Percentiles rank a stretch among this genome's conserved stretches.
Evolutionary conservation across 2,329 filamentous ascomycete genomes (phyloP).

Genomic region (Fusarium napiforme): DNA sequence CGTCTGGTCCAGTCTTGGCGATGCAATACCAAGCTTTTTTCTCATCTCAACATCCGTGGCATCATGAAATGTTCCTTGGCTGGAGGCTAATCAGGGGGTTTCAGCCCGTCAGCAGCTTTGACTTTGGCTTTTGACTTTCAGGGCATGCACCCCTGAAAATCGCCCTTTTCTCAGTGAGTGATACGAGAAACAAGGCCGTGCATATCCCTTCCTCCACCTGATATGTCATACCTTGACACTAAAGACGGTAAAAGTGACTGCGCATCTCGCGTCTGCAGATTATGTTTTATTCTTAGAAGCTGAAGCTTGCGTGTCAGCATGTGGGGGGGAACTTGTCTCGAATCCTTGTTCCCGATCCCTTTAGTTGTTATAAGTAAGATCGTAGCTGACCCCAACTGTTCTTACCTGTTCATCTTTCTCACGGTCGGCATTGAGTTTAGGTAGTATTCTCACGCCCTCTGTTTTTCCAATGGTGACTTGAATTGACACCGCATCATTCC

Average conservation of each 20-base stretch:
- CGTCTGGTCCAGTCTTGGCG: neutral
- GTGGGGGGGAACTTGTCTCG: constrained; percentile 19
- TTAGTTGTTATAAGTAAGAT: constrained; percentile 35
- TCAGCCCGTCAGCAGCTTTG: constrained; percentile 11
- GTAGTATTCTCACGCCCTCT: neutral
- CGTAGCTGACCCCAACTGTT: constrained; percentile 2
- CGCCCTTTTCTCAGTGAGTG: neutral
- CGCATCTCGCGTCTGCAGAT: constrained; percentile 18
- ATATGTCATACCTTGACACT: constrained; percentile 9
- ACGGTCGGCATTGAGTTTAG: neutral
- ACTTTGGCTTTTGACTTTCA: neutral
- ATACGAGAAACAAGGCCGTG: constrained; percentile 17
- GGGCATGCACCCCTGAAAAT: constrained; percentile 25
- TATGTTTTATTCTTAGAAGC: constrained; percentile 33
- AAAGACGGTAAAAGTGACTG: neutral
- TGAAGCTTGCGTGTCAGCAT: constrained; percentile 19
- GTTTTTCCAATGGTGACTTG: constrained; percentile 26
- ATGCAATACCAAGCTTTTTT: constrained; percentile 8
- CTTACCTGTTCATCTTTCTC: neutral
- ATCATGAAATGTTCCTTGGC: neutral
- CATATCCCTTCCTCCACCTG: constrained; percentile 20
- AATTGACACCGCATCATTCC: constrained; percentile 6
- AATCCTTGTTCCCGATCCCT: constrained; percentile 19
- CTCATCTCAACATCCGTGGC: neutral
- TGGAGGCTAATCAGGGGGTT: constrained; percentile 19